Evolutionary conservation across 2,329 filamentous ascomycete genomes (phyloP).

Genomic region (Ophiosphaerella korrae): DNA sequence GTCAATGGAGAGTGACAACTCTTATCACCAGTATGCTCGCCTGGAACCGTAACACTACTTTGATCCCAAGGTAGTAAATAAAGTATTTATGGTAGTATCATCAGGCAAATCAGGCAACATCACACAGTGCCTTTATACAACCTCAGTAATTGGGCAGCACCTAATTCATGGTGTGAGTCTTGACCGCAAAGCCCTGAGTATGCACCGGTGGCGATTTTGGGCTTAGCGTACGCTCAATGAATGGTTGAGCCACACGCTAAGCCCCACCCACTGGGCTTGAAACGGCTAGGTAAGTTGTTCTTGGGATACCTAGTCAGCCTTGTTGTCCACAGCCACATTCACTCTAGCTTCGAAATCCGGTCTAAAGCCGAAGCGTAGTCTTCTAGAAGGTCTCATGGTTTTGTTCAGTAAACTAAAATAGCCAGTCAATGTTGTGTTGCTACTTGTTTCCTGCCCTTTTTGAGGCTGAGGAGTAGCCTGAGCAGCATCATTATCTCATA

Average conservation of each 20-base stretch:
- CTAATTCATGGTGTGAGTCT: neutral
- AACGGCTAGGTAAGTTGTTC: no score
- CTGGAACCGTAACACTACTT: neutral
- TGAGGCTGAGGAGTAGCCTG: no score
- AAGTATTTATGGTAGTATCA: neutral
- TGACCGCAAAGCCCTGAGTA: neutral
- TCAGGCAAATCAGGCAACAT: slow-evolving; percentile 1
- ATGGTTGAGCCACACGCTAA: slow-evolving; percentile 4
- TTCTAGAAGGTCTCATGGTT: neutral
- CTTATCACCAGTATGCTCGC: neutral
- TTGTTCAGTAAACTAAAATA: slow-evolving; percentile 8
- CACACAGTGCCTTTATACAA: slow-evolving; percentile 3
- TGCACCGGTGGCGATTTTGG: slow-evolving; percentile 7
- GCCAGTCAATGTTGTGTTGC: neutral
- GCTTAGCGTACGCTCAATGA: slow-evolving; percentile 2
- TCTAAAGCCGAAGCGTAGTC: slow-evolving; percentile 3
- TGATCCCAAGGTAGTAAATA: neutral
- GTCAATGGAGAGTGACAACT: neutral
- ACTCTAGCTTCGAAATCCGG: slow-evolving; percentile 4
- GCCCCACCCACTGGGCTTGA: no score
- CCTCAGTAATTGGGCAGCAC: neutral
- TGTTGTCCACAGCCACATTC: slow-evolving; percentile 13
- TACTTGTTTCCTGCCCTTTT: no score
- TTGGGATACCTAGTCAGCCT: slow-evolving; percentile 15
- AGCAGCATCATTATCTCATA: no score